These are phyloP conservation scores for Cubamyces lactineus DNA, from an alignment of 768 basidiomycete species.

Conservation along the genomic window DNA sequence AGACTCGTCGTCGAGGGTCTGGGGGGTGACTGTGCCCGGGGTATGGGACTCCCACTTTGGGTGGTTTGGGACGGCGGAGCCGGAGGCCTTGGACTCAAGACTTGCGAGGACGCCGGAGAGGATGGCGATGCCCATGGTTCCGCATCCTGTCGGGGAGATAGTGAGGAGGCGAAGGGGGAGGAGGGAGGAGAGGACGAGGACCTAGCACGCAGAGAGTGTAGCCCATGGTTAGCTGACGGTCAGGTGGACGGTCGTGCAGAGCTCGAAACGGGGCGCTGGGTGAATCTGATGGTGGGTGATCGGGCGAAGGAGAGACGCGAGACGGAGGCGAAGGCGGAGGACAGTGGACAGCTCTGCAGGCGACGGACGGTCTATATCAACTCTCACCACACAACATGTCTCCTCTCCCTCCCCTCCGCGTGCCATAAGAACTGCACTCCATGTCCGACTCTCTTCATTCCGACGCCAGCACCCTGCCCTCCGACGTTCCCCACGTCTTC, in stretches of 20 bases:
- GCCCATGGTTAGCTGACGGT: constrained; percentile 59
- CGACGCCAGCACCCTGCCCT: constrained; percentile 8
- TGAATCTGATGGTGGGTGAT: background rate
- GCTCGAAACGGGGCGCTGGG: background rate
- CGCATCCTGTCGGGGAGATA: constrained; percentile 70
- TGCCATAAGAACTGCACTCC: background rate
- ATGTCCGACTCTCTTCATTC: constrained; percentile 19
- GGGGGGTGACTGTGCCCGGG: constrained; percentile 74
- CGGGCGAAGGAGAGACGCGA: constrained; percentile 9
- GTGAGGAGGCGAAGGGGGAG: constrained; percentile 24
- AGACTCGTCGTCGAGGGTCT: constrained; percentile 59
- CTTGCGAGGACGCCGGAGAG: constrained; percentile 90
- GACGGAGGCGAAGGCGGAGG: background rate
- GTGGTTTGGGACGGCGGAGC: constrained; percentile 31
- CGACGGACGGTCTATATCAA: no score
- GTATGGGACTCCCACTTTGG: constrained; percentile 71
- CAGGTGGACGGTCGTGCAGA: constrained; percentile 3
- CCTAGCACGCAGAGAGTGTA: constrained; percentile 93
- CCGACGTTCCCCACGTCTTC: constrained; percentile 55
- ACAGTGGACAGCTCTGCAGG: no score
- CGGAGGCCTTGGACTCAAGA: constrained; percentile 53
- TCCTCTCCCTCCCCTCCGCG: no score
- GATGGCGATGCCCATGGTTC: constrained; percentile 97
- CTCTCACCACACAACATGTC: no score
- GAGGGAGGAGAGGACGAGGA: constrained; percentile 27